These are phyloP conservation scores for Monosporascus sp. DNA, from an alignment of 2,329 filamentous ascomycete species.

Conservation along the genomic window DNA sequence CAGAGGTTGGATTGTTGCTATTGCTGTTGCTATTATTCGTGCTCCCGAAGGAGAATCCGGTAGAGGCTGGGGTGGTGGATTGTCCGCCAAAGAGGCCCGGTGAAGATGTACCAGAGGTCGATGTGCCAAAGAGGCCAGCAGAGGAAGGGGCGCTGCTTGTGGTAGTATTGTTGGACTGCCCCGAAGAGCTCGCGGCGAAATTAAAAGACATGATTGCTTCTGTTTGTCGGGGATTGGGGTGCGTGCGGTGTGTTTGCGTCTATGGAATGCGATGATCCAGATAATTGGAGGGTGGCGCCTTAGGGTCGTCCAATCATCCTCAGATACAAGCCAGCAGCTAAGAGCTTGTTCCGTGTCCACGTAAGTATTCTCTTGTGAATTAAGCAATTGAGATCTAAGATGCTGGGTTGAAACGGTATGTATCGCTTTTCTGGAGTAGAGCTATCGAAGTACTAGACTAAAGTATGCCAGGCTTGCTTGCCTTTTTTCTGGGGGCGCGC, in stretches of 20 bases:
- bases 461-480: too few relatives aligned
- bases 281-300: conserved; percentile 5
- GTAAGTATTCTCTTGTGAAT: background rate
- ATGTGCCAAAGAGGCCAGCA: conserved; percentile 35
- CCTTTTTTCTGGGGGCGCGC: too few relatives aligned
- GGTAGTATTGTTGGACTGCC: conserved; percentile 29
- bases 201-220: conserved; percentile 25
- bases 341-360: background rate
- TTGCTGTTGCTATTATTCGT: conserved; percentile 4
- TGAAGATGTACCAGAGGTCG: conserved; percentile 14
- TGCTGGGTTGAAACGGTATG: background rate
- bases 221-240: conserved; percentile 2
- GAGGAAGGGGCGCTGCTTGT: conserved; percentile 33
- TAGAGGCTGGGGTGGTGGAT: conserved; percentile 13
- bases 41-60: conserved; percentile 38
- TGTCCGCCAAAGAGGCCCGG: conserved; percentile 7
- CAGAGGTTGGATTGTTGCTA: conserved; percentile 13
- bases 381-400: background rate
- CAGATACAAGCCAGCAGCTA: background rate
- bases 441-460: too few relatives aligned
- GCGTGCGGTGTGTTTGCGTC: conserved; percentile 1
- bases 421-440: too few relatives aligned
- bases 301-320: conserved; percentile 13
- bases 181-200: conserved; percentile 27
- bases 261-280: conserved; percentile 16